Base-by-base conservation (phyloP, 2,329 filamentous ascomycete genomes). In the Xylaria sp. region DNA sequence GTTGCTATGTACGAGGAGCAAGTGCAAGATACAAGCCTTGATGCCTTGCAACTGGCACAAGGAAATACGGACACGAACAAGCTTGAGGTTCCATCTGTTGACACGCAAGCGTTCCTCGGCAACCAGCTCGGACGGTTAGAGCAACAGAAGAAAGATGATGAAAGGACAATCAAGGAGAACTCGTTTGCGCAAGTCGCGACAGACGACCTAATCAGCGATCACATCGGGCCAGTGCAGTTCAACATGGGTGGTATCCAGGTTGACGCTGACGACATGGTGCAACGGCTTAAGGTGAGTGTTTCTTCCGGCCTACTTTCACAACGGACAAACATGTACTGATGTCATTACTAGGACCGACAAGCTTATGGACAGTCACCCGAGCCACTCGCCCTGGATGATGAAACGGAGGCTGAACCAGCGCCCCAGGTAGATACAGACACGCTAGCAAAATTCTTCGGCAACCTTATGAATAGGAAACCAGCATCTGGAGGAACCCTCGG, bases 181-280 rank as follows among this genome's bases (percentile, higher is more conserved):
- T 62, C 70, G 31, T 73, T 73, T 63, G 73, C 75, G 33, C 73
- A 75, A 55, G 73, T 72, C 10, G 69, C 59, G 6, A 72, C 74
- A 45, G 77, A 73, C 69, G 84, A 82, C 69, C 82, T 80, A 69
- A 83, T 87, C 61, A 90, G 89, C 73, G 92, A 95, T 75, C 94
- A 97, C 74, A 97, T 97, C 74, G 94, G 94, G 0, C 94, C 94
- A 0, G 94, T 97, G 70, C 94, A 97, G 76, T 97, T 98, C 82
- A 99, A 99, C 78, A 96, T 99, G 86, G 96, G 96, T 47, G 96
- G 96, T 60, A 97, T 99, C 69, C 94, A 97, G 77, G 92, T 97
- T 33, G 94, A 97, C 79, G 94, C 94, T 9, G 94, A 97, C 76
- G 94, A 97, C 75, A 96, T 96, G 91, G 81, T 97, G 65, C 91